Percentiles rank a stretch among this genome's conserved stretches.
Evolutionary conservation across 345 rosid genomes (phyloP).

Genomic region (Eucalyptus sp.): DNA sequence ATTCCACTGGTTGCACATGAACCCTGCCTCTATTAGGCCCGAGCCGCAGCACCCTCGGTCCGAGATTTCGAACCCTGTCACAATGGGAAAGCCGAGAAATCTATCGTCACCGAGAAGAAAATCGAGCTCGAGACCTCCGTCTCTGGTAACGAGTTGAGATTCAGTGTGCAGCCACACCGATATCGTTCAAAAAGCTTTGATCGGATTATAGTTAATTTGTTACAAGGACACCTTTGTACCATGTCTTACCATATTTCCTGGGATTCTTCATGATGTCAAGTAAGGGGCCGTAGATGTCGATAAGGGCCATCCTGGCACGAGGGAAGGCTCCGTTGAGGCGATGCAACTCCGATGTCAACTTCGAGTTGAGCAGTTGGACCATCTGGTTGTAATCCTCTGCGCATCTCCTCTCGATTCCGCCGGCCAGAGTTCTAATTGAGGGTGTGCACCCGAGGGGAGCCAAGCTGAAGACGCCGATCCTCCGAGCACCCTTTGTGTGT

Average conservation of each 20-base stretch:
- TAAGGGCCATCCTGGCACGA: not conserved
- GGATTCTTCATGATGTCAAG: constrained; percentile 8
- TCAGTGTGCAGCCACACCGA: not conserved
- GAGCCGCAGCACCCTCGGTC: constrained; percentile 37
- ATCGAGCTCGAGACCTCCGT: not conserved
- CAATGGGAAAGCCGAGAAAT: not conserved
- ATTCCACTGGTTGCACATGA: constrained; percentile 4
- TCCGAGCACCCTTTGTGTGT: constrained; percentile 14
- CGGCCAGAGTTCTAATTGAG: not conserved
- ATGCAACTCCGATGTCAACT: not conserved
- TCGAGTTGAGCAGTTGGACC: constrained; percentile 11
- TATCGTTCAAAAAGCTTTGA: not conserved
- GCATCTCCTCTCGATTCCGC: constrained; percentile 1
- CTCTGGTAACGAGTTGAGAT: fast-evolving
- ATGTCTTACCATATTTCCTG: constrained; percentile 4
- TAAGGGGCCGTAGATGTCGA: constrained; percentile 2
- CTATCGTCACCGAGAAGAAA: not conserved
- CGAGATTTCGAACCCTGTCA: constrained; percentile 22
- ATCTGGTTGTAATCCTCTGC: constrained; percentile 1
- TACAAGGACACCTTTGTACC: not conserved
- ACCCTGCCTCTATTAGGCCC: constrained; percentile 9
- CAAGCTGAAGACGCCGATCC: not conserved
- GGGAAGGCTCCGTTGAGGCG: not conserved
- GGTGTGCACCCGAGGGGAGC: constrained; percentile 21
- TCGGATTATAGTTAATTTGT: not conserved